Evolutionary conservation across 2,329 filamentous ascomycete genomes (phyloP).

Genomic region (Tolypocladium tundrense): DNA sequence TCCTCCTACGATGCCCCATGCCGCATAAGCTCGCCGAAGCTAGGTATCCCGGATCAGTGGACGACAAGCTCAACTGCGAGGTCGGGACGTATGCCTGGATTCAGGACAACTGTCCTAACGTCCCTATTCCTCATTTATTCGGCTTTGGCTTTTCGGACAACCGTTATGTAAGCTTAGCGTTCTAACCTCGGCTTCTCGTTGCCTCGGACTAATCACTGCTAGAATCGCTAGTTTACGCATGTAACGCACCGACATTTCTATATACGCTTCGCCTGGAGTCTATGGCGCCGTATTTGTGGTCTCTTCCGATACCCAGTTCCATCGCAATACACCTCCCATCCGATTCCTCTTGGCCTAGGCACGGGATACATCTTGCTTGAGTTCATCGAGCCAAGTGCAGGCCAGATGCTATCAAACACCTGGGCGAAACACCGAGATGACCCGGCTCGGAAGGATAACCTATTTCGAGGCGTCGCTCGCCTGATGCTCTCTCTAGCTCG

Average conservation of each 20-base stretch:
- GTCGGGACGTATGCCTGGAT: constrained; percentile 29
- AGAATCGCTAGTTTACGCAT: too few relatives aligned
- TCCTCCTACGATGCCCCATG: constrained; percentile 15
- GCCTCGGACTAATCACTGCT: too few relatives aligned
- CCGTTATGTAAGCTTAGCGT: background rate
- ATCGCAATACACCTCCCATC: background rate
- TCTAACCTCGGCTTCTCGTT: background rate
- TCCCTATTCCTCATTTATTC: constrained; percentile 20
- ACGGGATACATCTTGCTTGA: constrained; percentile 17
- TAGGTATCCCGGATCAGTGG: constrained; percentile 20
- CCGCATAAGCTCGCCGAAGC: constrained; percentile 24
- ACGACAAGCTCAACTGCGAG: constrained; percentile 30
- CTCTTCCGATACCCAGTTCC: background rate
- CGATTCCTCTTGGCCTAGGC: constrained; percentile 1
- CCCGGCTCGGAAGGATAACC: constrained; percentile 7
- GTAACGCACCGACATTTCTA: too few relatives aligned
- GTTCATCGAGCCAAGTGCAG: constrained; percentile 11
- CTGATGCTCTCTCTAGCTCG: constrained; percentile 17
- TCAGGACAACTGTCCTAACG: constrained; percentile 21
- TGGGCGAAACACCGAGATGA: constrained; percentile 9
- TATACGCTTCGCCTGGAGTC: background rate
- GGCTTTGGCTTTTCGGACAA: constrained; percentile 8
- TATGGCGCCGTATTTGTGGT: background rate
- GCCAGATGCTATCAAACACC: constrained; percentile 18
- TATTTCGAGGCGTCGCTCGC: constrained; percentile 17